A percentile compares a stretch with the other conserved stretches of the same genome.
phyloP scores from a whole-genome alignment of 495 filamentous ascomycete species.

The Neurospora sp. region DNA sequence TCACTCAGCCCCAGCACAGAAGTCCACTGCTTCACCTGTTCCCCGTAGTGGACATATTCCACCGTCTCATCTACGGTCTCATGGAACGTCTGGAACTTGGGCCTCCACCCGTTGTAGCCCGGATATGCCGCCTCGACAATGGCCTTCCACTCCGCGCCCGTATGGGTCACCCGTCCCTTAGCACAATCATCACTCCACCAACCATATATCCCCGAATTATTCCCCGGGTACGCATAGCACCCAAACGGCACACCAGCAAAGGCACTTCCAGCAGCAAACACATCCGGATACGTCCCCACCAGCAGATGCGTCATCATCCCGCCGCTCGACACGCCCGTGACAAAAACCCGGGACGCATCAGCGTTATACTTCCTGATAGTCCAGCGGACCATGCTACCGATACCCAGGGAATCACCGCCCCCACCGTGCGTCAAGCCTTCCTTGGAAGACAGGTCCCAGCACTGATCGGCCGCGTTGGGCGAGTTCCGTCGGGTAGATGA shows the following conservation, averaged over 20 bases:
- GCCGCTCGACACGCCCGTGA: constrained; percentile 43
- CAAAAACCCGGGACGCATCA: constrained; percentile 39
- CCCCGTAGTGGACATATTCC: constrained; percentile 36
- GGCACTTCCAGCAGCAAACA: constrained; percentile 44
- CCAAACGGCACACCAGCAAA: constrained; percentile 46
- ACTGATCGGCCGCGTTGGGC: constrained; percentile 37
- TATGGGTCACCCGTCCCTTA: constrained; percentile 31
- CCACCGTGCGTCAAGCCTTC: constrained; percentile 40
- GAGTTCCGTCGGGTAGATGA: constrained; percentile 42
- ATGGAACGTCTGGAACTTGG: constrained; percentile 47
- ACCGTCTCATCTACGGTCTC: constrained; percentile 41
- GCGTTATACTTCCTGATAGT: constrained; percentile 35
- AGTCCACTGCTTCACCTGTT: constrained; percentile 49
- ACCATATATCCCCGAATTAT: constrained; percentile 27
- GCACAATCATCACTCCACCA: constrained; percentile 40
- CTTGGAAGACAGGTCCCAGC: constrained; percentile 44
- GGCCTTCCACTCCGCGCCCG: constrained; percentile 36
- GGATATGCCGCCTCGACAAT: constrained; percentile 42
- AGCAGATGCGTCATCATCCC: constrained; percentile 56
- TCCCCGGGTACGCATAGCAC: constrained; percentile 34
- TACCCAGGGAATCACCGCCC: constrained; percentile 42
- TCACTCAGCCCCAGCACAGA: constrained; percentile 34
- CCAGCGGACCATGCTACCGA: constrained; percentile 50
- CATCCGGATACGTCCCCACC: constrained; percentile 45
- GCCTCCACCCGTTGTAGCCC: constrained; percentile 39